Base-by-base conservation (phyloP, 2,329 filamentous ascomycete species). In the Penicillium polonicum region DNA sequence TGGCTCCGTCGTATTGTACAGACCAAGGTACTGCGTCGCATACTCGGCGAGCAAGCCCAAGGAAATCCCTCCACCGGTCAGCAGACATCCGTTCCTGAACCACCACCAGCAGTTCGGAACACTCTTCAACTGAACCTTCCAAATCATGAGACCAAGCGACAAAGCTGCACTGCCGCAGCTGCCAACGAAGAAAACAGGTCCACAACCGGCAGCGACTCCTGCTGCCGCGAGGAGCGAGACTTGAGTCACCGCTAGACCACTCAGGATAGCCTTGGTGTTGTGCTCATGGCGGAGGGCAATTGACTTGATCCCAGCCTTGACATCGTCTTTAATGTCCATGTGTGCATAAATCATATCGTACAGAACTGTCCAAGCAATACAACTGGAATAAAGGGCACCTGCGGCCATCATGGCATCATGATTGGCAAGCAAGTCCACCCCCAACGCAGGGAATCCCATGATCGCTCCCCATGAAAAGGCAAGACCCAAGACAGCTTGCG, bases 81-180 rank as follows among this genome's bases (percentile, higher is more conserved):
- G 76, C 78, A 83, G 84, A 39, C 82, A 84, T 25, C 85, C 85
- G 55, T 84, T 82, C 57, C 78, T 82, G 65, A 87, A 87, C 85
- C 85, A 87, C 79, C 82, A 85, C 82, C 84, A 86, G 64, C 85
- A 87, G 64, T 84, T 80, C 60, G 76, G 74, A 48, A 85, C 82
- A 51, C 79, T 80, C 58, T 84, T 81, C 60, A 87, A 66, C 54
- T 80, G 79, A 29, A 87, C 85, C 58, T 76, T 80, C 73, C 80
- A 80, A 21, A 87, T 85, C 83, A 86, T 86, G 17, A 81, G 78
- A 1, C 77, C 82, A 25, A 86, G 73, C 2, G 83, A 80, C 35
- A 79, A 61, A 27, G 78, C 76, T 9, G 83, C 83, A 58, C 84
- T 81, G 36, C 85, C 85, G 60, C 83, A 85, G 48, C 79, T 82